Base-by-base conservation (phyloP, 768 basidiomycete species). In the Tylopilus intermedius region DNA sequence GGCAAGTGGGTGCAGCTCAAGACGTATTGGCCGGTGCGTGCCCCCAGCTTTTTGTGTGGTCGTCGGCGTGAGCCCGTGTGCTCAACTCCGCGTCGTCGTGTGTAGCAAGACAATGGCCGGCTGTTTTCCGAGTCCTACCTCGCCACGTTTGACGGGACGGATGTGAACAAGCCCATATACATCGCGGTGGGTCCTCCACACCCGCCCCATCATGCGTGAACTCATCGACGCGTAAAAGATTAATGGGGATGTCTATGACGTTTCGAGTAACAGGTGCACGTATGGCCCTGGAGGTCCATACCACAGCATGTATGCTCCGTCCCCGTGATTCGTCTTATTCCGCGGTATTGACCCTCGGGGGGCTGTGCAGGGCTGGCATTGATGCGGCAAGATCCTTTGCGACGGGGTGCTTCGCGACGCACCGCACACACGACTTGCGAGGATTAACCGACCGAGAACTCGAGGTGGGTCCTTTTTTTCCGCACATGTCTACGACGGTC, bases 341-440 rank as follows among this genome's bases (percentile, higher is more conserved):
- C 55, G 57, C 62, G 57, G 62, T 50, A 53, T 64, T 50, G 61
- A 67, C 58, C 30, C 7, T 24, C 48, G 42, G 62, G 51, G 47
- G 50, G 56, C 51, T 55, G 35, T 62, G 78, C 58, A 79, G 89
- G 71, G 84, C 90, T 57, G 94, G 94, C 11, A 70, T 79, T 48
- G 94, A 97, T 68, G 92, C 90, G n/a, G 88, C 90, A 26, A 76
- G 94, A 59, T 88, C 94, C 0, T 98, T 92, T 69, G 90, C 81
- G 42, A 98, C 94, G 2, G 94, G 94, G 9, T 98, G 94, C 67
- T 96, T 97, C 75, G 78, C 83, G 61, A 82, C 82, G 4, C 94
- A 98, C 71, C 81, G 83, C 42, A 97, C 94, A 37, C 88, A 96
- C 72, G 94, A 98, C 72, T 74, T 87, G 55, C 84, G 94, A 56